A percentile compares a stretch with the other conserved stretches of the same genome.
These are phyloP conservation scores for Alternaria hordeiaustralica DNA, from an alignment of 2,329 filamentous ascomycete genomes.

Conservation along the genomic window DNA sequence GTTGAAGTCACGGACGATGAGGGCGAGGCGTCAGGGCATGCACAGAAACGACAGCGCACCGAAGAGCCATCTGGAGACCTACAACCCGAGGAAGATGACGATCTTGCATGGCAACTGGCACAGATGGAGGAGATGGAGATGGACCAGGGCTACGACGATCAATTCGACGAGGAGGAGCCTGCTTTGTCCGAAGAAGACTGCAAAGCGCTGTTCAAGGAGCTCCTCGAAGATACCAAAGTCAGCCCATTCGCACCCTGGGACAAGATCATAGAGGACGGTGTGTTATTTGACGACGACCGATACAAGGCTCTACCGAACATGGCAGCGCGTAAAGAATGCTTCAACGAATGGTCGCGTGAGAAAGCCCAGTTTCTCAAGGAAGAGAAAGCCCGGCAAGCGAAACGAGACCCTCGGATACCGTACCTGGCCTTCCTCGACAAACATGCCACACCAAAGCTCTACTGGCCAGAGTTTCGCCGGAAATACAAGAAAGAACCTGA, in stretches of 20 bases:
- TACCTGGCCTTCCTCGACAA: slow-evolving; percentile 83
- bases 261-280: slow-evolving; percentile 80
- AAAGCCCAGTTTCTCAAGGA: slow-evolving; percentile 76
- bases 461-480: slow-evolving; percentile 95
- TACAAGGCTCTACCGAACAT: slow-evolving; percentile 86
- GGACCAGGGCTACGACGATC: slow-evolving; percentile 74
- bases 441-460: slow-evolving; percentile 86
- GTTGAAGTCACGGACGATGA: slow-evolving; percentile 72
- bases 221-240: slow-evolving; percentile 81
- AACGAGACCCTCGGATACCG: slow-evolving; percentile 80
- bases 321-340: slow-evolving; percentile 80
- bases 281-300: slow-evolving; percentile 81
- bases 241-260: slow-evolving; percentile 94
- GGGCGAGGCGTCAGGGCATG: slow-evolving; percentile 52
- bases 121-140: slow-evolving; percentile 85
- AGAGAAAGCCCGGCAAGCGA: slow-evolving; percentile 75
- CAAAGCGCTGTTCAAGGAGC: slow-evolving; percentile 78
- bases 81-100: slow-evolving; percentile 82
- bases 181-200: slow-evolving; percentile 78
- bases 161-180: slow-evolving; percentile 72
- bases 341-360: slow-evolving; percentile 81
- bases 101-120: slow-evolving; percentile 90
- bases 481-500: slow-evolving; percentile 83
- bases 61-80: slow-evolving; percentile 52
- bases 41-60: slow-evolving; percentile 58